Conservation (phyloP, 148 eudicot species). For the Polygonum aviculare region DNA sequence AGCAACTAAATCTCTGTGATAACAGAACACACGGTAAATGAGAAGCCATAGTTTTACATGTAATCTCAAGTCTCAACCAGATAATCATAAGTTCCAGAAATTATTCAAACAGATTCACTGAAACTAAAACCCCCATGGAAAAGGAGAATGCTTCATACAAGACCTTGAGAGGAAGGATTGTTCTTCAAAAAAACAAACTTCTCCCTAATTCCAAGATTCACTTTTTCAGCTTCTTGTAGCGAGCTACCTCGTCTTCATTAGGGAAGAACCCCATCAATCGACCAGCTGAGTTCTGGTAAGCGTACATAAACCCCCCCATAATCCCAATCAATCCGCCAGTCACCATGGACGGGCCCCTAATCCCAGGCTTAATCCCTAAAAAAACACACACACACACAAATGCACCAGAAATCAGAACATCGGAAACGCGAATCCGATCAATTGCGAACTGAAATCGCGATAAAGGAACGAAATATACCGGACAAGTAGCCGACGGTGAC, state of each 20-base stretch:
- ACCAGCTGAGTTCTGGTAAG: slow-evolving; percentile 88
- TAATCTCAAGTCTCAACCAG: background rate
- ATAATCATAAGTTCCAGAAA: background rate
- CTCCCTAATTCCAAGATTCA: background rate
- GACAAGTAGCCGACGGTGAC: slow-evolving; percentile 90
- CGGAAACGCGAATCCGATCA: background rate
- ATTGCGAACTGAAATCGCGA: background rate
- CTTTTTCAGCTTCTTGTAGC: slow-evolving; percentile 40
- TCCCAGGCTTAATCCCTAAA: slow-evolving; percentile 76
- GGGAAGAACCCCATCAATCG: slow-evolving; percentile 99
- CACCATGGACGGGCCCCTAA: slow-evolving; percentile 91
- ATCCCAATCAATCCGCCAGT: slow-evolving; percentile 85
- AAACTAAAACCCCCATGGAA: background rate
- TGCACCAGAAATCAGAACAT: background rate
- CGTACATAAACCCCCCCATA: slow-evolving; percentile 95
- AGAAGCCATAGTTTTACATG: background rate
- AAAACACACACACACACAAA: background rate
- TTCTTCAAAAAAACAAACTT: background rate
- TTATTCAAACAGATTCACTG: background rate
- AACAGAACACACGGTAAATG: background rate
- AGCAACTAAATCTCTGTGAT: background rate
- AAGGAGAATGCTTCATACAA: background rate
- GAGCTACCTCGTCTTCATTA: slow-evolving; percentile 82
- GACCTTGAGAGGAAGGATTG: background rate
- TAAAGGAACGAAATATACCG: slow-evolving; percentile 26